Evolutionary conservation across 768 basidiomycete genomes (phyloP), one percentile per base, ranked within the genome.

Genomic region (Tricholoma flavovirens): DNA sequence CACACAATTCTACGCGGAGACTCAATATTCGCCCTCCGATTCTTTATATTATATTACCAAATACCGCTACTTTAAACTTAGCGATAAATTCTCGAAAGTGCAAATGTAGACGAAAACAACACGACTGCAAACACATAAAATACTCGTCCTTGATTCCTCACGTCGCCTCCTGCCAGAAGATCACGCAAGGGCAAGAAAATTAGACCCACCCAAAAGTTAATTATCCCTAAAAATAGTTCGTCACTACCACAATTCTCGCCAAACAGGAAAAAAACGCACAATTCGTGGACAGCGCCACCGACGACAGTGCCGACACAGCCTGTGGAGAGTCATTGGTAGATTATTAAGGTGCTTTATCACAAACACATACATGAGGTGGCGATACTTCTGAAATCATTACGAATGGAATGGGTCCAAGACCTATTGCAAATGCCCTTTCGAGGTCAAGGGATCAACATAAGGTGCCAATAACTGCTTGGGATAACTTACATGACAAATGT

Each of bases 381-480:
- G 93, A 87, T 19, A 97, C 83, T 66, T 98, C 94, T 14, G 93
- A 85, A 30, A 96, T 85, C 69, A 98, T 86, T 36, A 98, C 84
- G 66, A 94, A 98, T 0, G 96, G 95, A 32, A 98, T 74, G 1
- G 96, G 94, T 1, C 96, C 96, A 15, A 98, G 77, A 2, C 95
- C 96, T 32, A 88, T 71, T 1, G 94, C 90, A 69, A 95, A 98
- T 0, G 90, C 88, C 71, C 90, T 90, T 56, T 9, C 48, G 49
- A 35, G 56, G 36, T 5, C 33, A 58, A 35, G 55, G 51, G 38
- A 58, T 45, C 50, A 53, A n/a, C 51, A 42, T 15, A 1, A 56
- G 50, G 22, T 29, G 10, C 38, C 36, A 21, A 17, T 51, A 48
- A 56, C 26, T 5, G 32, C 21, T 30, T 5, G 26, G 43, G 51